A percentile compares a stretch with the other conserved stretches of the same genome.
Evolutionary conservation across 1,284 basidiomycete species (phyloP).

Genomic region (Gymnopus androsaceus): DNA sequence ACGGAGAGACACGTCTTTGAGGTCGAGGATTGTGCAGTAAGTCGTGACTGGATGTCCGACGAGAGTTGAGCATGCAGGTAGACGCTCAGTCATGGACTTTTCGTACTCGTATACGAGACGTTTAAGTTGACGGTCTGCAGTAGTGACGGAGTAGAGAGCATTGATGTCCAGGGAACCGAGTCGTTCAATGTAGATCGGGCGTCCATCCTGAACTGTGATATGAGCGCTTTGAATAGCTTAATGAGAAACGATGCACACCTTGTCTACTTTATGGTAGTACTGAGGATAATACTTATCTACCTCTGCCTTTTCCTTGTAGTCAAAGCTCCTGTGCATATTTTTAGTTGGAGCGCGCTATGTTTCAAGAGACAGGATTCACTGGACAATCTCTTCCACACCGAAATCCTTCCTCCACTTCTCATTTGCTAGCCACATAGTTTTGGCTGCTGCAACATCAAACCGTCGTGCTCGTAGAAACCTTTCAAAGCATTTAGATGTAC

Average conservation of each 20-base stretch:
- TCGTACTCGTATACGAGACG: slow-evolving; percentile 95
- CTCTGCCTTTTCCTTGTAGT: slow-evolving; percentile 82
- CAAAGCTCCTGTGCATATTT: slow-evolving; percentile 67
- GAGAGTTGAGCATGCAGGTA: slow-evolving; percentile 79
- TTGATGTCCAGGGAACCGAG: slow-evolving; percentile 89
- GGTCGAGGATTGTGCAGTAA: slow-evolving; percentile 96
- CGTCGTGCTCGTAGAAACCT: slow-evolving; percentile 92
- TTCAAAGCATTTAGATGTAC: not conserved
- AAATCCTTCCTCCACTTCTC: slow-evolving; percentile 94
- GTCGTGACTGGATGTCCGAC: slow-evolving; percentile 91
- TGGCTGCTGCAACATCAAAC: slow-evolving; percentile 84
- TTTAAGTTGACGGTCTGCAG: slow-evolving; percentile 86
- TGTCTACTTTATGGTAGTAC: slow-evolving; percentile 96
- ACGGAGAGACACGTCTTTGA: slow-evolving; percentile 78
- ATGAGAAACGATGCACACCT: slow-evolving; percentile 45
- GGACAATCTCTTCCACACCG: slow-evolving; percentile 84
- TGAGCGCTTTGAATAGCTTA: not conserved
- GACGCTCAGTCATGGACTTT: slow-evolving; percentile 75
- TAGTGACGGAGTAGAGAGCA: slow-evolving; percentile 81
- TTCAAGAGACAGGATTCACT: slow-evolving; percentile 51
- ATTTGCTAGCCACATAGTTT: slow-evolving; percentile 80
- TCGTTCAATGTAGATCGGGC: slow-evolving; percentile 94
- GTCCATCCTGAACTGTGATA: slow-evolving; percentile 88
- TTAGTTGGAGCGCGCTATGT: not conserved
- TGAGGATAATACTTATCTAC: slow-evolving; percentile 96